Conservation (phyloP, 345 rosid genomes). For the Acer yangbiense region DNA sequence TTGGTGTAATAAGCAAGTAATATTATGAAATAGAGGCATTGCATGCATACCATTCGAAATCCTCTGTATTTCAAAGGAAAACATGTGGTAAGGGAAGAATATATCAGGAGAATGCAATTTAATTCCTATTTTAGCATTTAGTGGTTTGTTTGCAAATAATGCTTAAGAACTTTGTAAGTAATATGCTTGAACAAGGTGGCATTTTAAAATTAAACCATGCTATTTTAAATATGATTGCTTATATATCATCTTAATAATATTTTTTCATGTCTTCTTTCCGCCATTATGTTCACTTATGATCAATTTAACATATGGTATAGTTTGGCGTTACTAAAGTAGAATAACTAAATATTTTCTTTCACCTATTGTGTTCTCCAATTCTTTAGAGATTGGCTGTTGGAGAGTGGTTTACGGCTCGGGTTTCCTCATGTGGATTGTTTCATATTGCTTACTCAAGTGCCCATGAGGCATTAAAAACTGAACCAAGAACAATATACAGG, state of each 20-base stretch:
- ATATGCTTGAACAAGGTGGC: no score
- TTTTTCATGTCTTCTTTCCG: neutral
- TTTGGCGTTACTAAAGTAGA: slow-evolving; percentile 1
- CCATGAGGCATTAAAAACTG: no score
- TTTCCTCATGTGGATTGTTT: no score
- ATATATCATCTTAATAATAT: neutral
- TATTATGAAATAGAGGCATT: neutral
- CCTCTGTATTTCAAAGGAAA: no score
- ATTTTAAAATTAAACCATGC: no score
- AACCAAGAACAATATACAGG: no score
- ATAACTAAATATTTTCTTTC: neutral
- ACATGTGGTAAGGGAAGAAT: neutral
- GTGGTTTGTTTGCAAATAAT: neutral
- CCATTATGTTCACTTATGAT: neutral
- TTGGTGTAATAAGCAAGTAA: no score
- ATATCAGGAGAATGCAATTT: neutral
- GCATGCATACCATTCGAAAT: neutral
- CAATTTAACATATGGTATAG: neutral
- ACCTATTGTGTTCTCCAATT: no score
- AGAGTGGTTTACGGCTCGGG: no score
- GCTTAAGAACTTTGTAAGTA: neutral
- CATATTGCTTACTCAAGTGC: no score
- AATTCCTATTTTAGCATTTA: neutral
- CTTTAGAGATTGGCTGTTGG: no score
- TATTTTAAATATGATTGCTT: neutral